Evolutionary conservation across 768 basidiomycete species (phyloP).

Genomic region (Boletus vinaceobasis): DNA sequence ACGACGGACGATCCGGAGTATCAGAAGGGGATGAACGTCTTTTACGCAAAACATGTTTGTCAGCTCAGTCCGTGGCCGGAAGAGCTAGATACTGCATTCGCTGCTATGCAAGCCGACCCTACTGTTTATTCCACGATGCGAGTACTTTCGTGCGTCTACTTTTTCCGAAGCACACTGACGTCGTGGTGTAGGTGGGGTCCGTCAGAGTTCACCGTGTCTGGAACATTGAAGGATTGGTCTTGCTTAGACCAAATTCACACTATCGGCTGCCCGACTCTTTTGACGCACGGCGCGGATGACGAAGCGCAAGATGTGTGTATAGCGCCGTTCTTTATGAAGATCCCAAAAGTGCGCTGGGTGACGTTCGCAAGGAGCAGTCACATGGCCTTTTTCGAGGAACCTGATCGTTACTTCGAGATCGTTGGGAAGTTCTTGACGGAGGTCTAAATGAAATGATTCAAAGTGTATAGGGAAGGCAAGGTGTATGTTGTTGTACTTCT

Average conservation of each 20-base stretch:
- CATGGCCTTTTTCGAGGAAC: constrained; percentile 15
- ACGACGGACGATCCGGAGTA: constrained; percentile 34
- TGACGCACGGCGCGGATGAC: constrained; percentile 39
- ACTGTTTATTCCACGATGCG: constrained; percentile 29
- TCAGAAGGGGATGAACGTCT: constrained; percentile 24
- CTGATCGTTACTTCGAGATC: constrained; percentile 18
- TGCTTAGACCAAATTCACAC: constrained; percentile 42
- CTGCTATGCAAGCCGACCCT: constrained; percentile 26
- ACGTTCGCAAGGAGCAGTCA: constrained; percentile 26
- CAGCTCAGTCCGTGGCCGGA: constrained; percentile 34
- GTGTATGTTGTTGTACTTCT: background rate
- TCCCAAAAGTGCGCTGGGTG: constrained; percentile 35
- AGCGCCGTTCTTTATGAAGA: constrained; percentile 33
- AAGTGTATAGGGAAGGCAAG: background rate
- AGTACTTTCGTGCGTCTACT: background rate
- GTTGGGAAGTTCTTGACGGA: constrained; percentile 16
- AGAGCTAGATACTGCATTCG: constrained; percentile 28
- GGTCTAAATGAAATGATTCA: background rate
- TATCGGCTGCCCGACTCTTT: constrained; percentile 37
- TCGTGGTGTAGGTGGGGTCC: constrained; percentile 11
- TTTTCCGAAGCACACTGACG: background rate
- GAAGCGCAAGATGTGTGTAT: constrained; percentile 35
- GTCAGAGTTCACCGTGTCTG: constrained; percentile 39
- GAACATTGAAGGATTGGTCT: constrained; percentile 45
- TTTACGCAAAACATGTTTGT: constrained; percentile 36